These are phyloP conservation scores for Brettanomyces sp. DNA, from an alignment of 805 yeast species.

Conservation along the genomic window DNA sequence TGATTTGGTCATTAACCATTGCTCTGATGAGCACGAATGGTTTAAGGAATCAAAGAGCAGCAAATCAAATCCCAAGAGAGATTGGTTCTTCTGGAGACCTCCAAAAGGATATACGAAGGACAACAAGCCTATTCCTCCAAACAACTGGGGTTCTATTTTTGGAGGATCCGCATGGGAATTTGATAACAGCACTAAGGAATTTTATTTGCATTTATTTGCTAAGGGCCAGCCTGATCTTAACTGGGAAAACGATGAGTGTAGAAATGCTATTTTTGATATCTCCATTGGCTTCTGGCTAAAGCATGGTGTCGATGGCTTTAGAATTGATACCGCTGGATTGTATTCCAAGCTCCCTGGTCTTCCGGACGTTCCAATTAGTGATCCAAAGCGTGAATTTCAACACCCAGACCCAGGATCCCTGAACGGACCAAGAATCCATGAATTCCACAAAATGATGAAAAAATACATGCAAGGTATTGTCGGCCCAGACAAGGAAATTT, in stretches of 20 bases:
- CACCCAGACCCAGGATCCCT: constrained; percentile 32
- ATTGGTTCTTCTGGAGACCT: constrained; percentile 53
- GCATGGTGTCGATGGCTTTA: constrained; percentile 49
- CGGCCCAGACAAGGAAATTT: constrained; percentile 29
- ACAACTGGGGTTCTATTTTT: constrained; percentile 46
- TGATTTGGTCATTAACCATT: constrained; percentile 52
- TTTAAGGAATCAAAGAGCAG: constrained; percentile 46
- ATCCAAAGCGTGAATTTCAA: not conserved
- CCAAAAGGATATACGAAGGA: constrained; percentile 31
- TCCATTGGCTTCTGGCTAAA: not conserved
- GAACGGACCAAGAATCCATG: constrained; percentile 28
- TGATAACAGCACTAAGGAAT: constrained; percentile 45
- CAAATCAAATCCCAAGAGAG: constrained; percentile 44
- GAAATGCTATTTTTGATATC: constrained; percentile 13
- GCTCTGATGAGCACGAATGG: constrained; percentile 48
- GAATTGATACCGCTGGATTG: constrained; percentile 33
- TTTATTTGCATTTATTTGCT: constrained; percentile 46
- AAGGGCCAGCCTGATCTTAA: constrained; percentile 49
- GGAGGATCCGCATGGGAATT: constrained; percentile 49
- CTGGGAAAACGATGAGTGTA: constrained; percentile 43
- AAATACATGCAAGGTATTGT: constrained; percentile 12
- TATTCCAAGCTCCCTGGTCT: not conserved
- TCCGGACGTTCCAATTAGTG: not conserved
- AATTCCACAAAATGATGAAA: constrained; percentile 43
- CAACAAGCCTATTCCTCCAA: constrained; percentile 47